Base-by-base conservation (phyloP, 75 land plant genomes). In the Adiantum capillusveneris region DNA sequence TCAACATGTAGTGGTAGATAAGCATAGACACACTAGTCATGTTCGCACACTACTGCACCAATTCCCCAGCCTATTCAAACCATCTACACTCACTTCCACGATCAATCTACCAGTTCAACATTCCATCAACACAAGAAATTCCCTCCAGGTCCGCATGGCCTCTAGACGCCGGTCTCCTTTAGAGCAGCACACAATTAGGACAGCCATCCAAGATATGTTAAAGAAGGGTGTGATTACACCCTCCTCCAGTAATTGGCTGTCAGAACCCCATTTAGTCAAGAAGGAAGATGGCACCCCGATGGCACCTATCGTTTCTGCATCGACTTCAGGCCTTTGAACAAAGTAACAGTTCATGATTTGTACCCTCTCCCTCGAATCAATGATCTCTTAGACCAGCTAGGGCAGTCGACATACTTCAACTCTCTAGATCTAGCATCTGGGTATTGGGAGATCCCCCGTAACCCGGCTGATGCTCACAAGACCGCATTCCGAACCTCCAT, bases 271-370 rank as follows among this genome's bases (percentile, higher is more conserved):
- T 20, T 54, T 73, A 13, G 76, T 68, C 0, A 29, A 56, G 14
- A 75, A 65, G 48, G 56, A 61, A 14, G 73, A 75, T 66, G 56
- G 70, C 0, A 26, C 58, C 0, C 56, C 13, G 73, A 75, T 66
- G 56, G 70, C 12, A 26, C 58, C 0, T 61, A 34, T 34, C 39
- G 60, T 0, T 62, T 76, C 29, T 63, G 56, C 61, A 50, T 62
- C 13, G 70, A 74, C 41, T 74, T 67, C 27, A 12, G 60, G n/a
- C 58, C 1, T 0, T 26, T 68, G 9, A 68, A 68, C 41, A 34
- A 58, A 17, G 19, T 52, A 14, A 68, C 71, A 3, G 42, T 44
- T 17, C 31, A 34, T 0, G 41, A 68, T 53, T 2, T 21, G 20
- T 68, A 68, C 26, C 64, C 63, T 1, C 24, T 68, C 9, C 71